Base-by-base conservation (phyloP, 345 rosid genomes). In the Theobroma cacao region DNA sequence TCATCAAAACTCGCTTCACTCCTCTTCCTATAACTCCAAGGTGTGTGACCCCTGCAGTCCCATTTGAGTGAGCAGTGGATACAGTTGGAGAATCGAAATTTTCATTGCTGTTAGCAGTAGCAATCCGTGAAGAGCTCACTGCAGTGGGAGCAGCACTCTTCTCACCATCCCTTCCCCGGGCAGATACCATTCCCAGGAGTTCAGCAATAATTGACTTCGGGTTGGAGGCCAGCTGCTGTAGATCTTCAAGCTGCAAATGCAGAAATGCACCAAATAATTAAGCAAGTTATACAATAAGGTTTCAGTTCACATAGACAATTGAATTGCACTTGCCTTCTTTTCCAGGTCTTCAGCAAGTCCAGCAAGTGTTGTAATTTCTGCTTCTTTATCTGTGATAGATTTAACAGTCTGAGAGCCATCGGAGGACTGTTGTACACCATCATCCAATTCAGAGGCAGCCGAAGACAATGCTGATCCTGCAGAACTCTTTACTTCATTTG, bases 21-120 rank as follows among this genome's bases (percentile, higher is more conserved):
- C 98, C 99, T 87, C 98, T 89, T 82, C 98, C 99, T 58, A 94
- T 97, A 5, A 90, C 90, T 20, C 99, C 99, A 61, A 96, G 87
- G 82, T 94, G 84, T 3, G 97, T 94, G 68, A 96, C 97, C 64
- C 87, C 88, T 70, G 81, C 84, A 56, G 80, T 84, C 66, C 87
- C 91, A 66, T 88, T 90, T 6, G 97, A 89, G 70, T 91, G 97
- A 75, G 94, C 94, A 47, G 98, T 89, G 59, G 97, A 96, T 43
- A 79, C 88, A 3, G 94, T 91, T 56, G 90, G 89, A 71, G 91
- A 87, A 78, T 92, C 93, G 68, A 90, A 84, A 41, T 77, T 87
- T 70, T 87, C 91, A 74, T 80, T 84, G 67, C 86, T 82, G 50
- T 71, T 74, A 22, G 66, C 76, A 62, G 84, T 82, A 28, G 86